Percentiles rank a stretch among this genome's conserved stretches.
Conservation (phyloP, 768 basidiomycete species). For the Suillus paluster region DNA sequence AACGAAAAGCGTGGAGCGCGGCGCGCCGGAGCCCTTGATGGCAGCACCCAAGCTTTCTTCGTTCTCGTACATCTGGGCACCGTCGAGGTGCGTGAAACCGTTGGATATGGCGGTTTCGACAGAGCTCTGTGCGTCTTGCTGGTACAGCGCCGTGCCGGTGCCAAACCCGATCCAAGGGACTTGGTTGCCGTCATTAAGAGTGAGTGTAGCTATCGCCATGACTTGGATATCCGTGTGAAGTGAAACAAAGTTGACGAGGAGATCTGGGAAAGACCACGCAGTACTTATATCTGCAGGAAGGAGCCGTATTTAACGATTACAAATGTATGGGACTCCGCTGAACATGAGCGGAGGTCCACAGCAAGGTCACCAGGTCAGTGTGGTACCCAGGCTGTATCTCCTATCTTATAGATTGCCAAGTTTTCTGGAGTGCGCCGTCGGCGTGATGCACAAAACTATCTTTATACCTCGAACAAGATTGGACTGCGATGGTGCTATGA, state of each 20-base stretch:
- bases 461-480: neutral
- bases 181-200: conserved; percentile 41
- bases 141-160: conserved; percentile 40
- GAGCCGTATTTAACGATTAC: neutral
- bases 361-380: neutral
- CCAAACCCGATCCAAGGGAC: conserved; percentile 46
- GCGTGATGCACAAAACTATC: neutral
- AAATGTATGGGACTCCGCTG: no score
- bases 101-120: conserved; percentile 35
- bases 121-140: conserved; percentile 30
- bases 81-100: conserved; percentile 46
- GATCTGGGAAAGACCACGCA: neutral
- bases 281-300: neutral
- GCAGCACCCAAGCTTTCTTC: conserved; percentile 42
- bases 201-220: conserved; percentile 31
- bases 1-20: conserved; percentile 46
- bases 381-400: neutral
- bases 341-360: neutral
- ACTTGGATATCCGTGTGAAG: neutral
- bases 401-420: neutral
- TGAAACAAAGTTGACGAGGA: neutral
- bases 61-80: conserved; percentile 44
- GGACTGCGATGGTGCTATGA: neutral
- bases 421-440: neutral
- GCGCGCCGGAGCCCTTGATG: conserved; percentile 34